Evolutionary conservation across 192 early-diverging fungal species (phyloP), one percentile per base, ranked within the genome.

Genomic region (Phycomyces nitens): DNA sequence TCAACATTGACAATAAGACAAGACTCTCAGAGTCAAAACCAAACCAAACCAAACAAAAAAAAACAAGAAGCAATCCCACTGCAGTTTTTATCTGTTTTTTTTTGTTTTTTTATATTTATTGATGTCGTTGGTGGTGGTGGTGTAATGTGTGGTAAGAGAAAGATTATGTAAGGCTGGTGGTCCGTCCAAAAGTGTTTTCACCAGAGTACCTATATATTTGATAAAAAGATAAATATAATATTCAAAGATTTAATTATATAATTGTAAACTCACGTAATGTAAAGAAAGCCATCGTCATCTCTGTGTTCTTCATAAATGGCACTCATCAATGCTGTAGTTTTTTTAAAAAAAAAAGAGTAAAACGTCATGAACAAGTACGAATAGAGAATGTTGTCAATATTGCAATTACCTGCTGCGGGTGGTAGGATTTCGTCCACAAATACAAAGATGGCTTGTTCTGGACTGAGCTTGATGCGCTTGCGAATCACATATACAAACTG

Each of bases 371-470:
- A 34, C 29, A 34, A n/a, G n/a, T 42, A 42, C 41, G 14, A 10
- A 42, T 14, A 42, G 14, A 14, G 3, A 14, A n/a, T 47, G 44
- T 47, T 47, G 18, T 47, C 12, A 18, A 42, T 7, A 42, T 18
- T 47, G 16, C 1, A 9, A 22, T 58, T 73, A 73, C 71, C 92
- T 7, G 93, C 89, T 18, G 93, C 88, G 9, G 95, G 97, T n/a
- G 97, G 97, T 34, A 99, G 78, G 27, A 96, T 86, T 52, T 90
- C 89, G 80, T 98, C 96, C 62, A 99, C 97, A 85, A 99, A 99
- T 68, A 99, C 95, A 77, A 98, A 98, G 73, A 99, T 97, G 58
- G 97, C 97, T 84, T 97, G 94, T 62, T 97, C 95, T 12, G 94
- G 92, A 73, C 88, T 91, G 29, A 97, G 82, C 87, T 94, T 94